These are phyloP conservation scores for Kluyveromyces siamensis DNA, from an alignment of 805 yeast species.

Conservation along the genomic window DNA sequence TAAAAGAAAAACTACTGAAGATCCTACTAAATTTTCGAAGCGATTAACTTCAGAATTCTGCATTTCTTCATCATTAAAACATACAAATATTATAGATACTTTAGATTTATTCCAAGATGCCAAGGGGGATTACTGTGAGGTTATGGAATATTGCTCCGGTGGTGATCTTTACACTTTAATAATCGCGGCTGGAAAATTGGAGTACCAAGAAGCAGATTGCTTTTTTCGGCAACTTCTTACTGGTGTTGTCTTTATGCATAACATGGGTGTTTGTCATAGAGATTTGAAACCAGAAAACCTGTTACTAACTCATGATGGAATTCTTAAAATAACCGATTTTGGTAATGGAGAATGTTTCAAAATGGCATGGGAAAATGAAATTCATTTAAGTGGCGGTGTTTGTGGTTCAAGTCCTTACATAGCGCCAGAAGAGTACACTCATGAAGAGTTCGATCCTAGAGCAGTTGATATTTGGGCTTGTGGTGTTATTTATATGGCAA, in stretches of 20 bases:
- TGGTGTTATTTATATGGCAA: conserved; percentile 87
- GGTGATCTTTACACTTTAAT: conserved; percentile 73
- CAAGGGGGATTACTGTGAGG: conserved; percentile 75
- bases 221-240: conserved; percentile 76
- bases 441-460: conserved; percentile 67
- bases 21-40: conserved; percentile 57
- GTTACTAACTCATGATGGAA: conserved; percentile 62
- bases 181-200: conserved; percentile 68
- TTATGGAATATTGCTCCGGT: conserved; percentile 77
- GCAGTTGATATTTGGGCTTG: conserved; percentile 87
- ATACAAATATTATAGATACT: conserved; percentile 68
- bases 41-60: conserved; percentile 77
- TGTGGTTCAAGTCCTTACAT: conserved; percentile 86
- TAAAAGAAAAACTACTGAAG: conserved; percentile 50
- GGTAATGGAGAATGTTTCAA: conserved; percentile 78
- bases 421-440: conserved; percentile 75
- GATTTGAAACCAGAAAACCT: conserved; percentile 94
- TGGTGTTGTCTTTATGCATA: conserved; percentile 84
- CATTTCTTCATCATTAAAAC: conserved; percentile 69
- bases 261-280: conserved; percentile 84
- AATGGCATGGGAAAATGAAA: conserved; percentile 73
- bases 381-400: conserved; percentile 64
- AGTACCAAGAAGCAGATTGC: conserved; percentile 81
- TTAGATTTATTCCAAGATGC: conserved; percentile 72
- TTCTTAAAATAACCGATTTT: conserved; percentile 76